These are phyloP conservation scores for Symbiotaphrina buchneri DNA, from an alignment of 495 filamentous ascomycete genomes.

Conservation along the genomic window DNA sequence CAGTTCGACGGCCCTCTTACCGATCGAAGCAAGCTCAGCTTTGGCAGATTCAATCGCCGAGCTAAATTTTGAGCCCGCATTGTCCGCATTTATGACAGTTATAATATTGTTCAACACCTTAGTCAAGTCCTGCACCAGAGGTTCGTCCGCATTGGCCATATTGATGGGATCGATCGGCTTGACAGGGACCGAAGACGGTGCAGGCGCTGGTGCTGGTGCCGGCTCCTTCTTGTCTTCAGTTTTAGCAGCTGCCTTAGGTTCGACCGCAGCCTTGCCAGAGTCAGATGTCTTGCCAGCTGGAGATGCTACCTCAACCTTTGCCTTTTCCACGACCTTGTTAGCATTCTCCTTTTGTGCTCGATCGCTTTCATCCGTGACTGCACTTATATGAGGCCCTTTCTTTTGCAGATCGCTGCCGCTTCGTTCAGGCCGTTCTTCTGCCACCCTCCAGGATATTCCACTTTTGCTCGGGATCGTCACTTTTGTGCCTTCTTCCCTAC, in stretches of 20 bases:
- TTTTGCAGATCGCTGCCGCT: constrained; percentile 18
- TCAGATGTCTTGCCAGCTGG: constrained; percentile 9
- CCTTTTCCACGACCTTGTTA: constrained; percentile 13
- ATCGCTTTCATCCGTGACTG: constrained; percentile 10
- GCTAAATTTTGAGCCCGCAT: constrained; percentile 45
- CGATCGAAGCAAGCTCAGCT: constrained; percentile 53
- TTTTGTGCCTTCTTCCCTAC: constrained; percentile 38
- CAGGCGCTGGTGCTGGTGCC: constrained; percentile 10
- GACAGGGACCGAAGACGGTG: no score
- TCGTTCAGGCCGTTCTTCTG: constrained; percentile 26
- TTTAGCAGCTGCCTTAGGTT: constrained; percentile 8
- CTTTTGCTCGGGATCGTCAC: constrained; percentile 70
- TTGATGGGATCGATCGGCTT: constrained; percentile 51
- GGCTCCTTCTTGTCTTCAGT: constrained; percentile 11
- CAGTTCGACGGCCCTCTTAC: constrained; percentile 45
- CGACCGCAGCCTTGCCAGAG: constrained; percentile 11
- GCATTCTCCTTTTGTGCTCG: constrained; percentile 8
- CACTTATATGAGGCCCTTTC: constrained; percentile 24
- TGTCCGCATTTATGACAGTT: constrained; percentile 70
- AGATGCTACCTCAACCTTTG: constrained; percentile 5
- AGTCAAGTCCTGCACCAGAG: constrained; percentile 78
- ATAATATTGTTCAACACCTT: constrained; percentile 93
- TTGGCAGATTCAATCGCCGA: constrained; percentile 64
- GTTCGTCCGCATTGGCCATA: constrained; percentile 52
- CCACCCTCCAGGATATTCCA: constrained; percentile 65